These are phyloP conservation scores for Xylaria scruposa DNA, from an alignment of 495 filamentous ascomycete species.

Conservation along the genomic window DNA sequence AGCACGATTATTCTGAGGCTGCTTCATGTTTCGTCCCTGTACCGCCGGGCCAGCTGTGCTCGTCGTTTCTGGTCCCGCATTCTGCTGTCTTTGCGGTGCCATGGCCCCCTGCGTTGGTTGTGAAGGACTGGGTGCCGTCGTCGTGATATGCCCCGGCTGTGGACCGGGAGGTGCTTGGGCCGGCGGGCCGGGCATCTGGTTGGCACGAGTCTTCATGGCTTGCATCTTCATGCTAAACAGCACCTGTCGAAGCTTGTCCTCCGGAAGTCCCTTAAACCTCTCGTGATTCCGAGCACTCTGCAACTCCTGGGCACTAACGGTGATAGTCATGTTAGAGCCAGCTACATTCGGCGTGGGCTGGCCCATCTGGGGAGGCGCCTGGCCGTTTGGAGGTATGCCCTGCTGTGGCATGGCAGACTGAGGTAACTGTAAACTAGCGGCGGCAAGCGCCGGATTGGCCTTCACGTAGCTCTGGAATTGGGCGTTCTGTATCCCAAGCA, in stretches of 20 bases:
- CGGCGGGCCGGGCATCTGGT: slow-evolving; percentile 29
- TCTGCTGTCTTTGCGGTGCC: slow-evolving; percentile 33
- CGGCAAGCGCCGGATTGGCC: slow-evolving; percentile 28
- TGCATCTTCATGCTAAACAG: slow-evolving; percentile 39
- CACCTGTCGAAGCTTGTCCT: slow-evolving; percentile 60
- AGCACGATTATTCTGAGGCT: slow-evolving; percentile 32
- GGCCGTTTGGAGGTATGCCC: slow-evolving; percentile 49
- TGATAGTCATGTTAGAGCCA: slow-evolving; percentile 29
- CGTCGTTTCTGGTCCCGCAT: slow-evolving; percentile 27
- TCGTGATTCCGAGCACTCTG: slow-evolving; percentile 48
- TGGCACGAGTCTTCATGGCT: slow-evolving; percentile 39
- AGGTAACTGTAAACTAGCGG: slow-evolving; percentile 31
- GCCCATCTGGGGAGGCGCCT: slow-evolving; percentile 29
- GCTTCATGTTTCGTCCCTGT: slow-evolving; percentile 36
- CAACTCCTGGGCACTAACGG: slow-evolving; percentile 51
- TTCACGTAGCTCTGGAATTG: slow-evolving; percentile 57
- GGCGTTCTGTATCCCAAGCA: slow-evolving; percentile 60
- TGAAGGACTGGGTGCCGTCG: slow-evolving; percentile 43
- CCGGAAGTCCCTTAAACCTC: slow-evolving; percentile 49
- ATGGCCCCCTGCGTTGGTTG: slow-evolving; percentile 32
- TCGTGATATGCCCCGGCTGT: slow-evolving; percentile 43
- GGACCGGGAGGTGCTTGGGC: slow-evolving; percentile 38
- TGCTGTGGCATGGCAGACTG: slow-evolving; percentile 40
- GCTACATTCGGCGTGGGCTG: slow-evolving; percentile 35
- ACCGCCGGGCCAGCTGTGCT: slow-evolving; percentile 26